Percentiles rank a stretch among this genome's conserved stretches.
These are phyloP conservation scores for Pyrrhoderma lamaoense DNA, from an alignment of 1,284 basidiomycete species.

Conservation along the genomic window DNA sequence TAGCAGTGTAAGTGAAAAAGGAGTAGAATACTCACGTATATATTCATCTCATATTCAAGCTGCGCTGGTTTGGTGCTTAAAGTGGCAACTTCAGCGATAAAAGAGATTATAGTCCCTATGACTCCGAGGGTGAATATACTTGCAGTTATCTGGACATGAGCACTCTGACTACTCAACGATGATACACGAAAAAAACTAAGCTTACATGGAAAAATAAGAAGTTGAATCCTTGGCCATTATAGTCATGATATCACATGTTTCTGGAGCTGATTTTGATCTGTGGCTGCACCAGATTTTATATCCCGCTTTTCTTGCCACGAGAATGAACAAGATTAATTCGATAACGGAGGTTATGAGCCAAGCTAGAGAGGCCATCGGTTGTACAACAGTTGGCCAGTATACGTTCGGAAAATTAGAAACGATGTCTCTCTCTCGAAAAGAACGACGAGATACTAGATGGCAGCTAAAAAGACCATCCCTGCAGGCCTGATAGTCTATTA, in stretches of 20 bases:
- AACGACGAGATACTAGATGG: not conserved
- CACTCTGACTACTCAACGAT: no score
- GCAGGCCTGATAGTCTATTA: not conserved
- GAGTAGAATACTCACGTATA: no score
- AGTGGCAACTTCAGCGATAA: not conserved
- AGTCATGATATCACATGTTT: not conserved
- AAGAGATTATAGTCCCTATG: not conserved
- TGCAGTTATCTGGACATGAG: no score
- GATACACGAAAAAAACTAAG: no score
- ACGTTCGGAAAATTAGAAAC: not conserved
- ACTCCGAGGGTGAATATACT: not conserved
- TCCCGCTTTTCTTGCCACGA: no score
- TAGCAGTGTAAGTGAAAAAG: no score
- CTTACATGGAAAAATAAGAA: conserved; percentile 6
- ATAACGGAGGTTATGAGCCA: no score
- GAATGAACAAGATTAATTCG: no score
- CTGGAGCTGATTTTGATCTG: not conserved
- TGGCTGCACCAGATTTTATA: no score
- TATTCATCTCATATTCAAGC: no score
- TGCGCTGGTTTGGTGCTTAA: no score
- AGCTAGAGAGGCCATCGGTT: not conserved
- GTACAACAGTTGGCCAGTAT: not conserved
- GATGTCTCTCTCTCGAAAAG: not conserved
- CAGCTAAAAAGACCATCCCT: not conserved
- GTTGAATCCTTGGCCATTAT: conserved; percentile 10